Evolutionary conservation across 306 rosid genomes (phyloP), one percentile per base, ranked within the genome.

Genomic region (Prunus kanzakura): DNA sequence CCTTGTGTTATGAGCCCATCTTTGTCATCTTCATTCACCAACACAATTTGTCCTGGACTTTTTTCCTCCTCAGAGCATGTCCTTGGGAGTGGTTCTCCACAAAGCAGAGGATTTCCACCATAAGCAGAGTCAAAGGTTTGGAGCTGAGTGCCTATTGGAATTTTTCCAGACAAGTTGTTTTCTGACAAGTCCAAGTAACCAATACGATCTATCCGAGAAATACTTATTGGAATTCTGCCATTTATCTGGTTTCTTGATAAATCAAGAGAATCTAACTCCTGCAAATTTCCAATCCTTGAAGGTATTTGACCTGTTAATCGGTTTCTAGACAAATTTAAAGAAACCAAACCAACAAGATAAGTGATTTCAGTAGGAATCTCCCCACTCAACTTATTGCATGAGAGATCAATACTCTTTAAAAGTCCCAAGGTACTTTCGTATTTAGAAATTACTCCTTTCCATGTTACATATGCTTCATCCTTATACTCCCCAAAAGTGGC

Each of bases 231-330:
- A 32, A 85, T 73, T 57, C 20, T n/a, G 6, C 84, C 79, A 52
- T 77, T 30, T 5, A 85, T 43, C 8, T 45, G 54, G 54, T 85
- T 82, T 43, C 57, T 49, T 3, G 87, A 84, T 38, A 78, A 61
- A 54, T 77, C 80, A 18, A 84, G 66, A 1, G 0, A 0, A 3
- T 72, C 79, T 29, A 81, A 35, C 0, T 0, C 0, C 22, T 3
- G 1, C 79, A 81, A 0, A 7, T 63, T 46, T 12, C 84, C 75
- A 43, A 80, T 77, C 12, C 29, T n/a, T 2, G 35, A 23, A 49
- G 87, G 80, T 64, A 84, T 78, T 10, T 73, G 63, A 32, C 85
- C 84, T 19, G 20, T 76, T 47, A 82, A n/a, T 4, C 73, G 71
- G 54, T 84, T 80, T 3, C 55, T 45, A 0, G 74, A 84, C 13